Evolutionary conservation across 2,329 filamentous ascomycete species (phyloP).

Genomic region (Sclerotinia borealis): DNA sequence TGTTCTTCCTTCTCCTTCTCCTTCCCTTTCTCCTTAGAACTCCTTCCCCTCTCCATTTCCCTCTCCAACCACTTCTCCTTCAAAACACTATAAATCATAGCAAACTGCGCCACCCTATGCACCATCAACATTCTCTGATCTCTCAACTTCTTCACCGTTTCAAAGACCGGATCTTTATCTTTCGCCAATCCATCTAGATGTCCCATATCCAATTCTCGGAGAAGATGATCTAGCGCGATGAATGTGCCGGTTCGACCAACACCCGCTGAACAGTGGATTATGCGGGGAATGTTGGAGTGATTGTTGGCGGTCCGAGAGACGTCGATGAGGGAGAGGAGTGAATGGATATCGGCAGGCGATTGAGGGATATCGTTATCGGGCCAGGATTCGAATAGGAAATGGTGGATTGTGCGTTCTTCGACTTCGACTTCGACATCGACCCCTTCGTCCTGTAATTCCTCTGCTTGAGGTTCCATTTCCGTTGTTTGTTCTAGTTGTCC

Average conservation of each 20-base stretch:
- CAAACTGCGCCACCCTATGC: constrained; percentile 13
- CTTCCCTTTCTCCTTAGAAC: neutral
- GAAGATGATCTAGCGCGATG: constrained; percentile 22
- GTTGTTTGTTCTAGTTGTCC: neutral
- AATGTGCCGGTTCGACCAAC: constrained; percentile 93
- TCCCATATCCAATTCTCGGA: constrained; percentile 16
- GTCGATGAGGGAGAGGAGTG: constrained; percentile 12
- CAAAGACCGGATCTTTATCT: constrained; percentile 18
- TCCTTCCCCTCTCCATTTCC: neutral
- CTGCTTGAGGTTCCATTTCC: neutral
- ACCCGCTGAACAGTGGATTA: constrained; percentile 92
- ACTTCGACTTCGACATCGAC: neutral
- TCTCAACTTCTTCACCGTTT: constrained; percentile 17
- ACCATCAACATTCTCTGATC: constrained; percentile 21
- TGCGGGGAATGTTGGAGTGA: constrained; percentile 4
- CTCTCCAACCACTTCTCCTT: constrained; percentile 16
- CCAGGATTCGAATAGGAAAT: constrained; percentile 19
- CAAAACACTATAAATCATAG: constrained; percentile 18
- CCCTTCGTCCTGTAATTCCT: neutral
- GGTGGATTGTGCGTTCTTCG: constrained; percentile 15
- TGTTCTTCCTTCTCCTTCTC: too few species aligned
- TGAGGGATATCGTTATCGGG: constrained; percentile 19
- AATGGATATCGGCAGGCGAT: constrained; percentile 14
- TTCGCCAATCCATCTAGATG: constrained; percentile 12
- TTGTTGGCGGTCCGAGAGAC: constrained; percentile 11